Conservation (phyloP, 2,329 filamentous ascomycete species). For the Pestalotiopsis sp. region DNA sequence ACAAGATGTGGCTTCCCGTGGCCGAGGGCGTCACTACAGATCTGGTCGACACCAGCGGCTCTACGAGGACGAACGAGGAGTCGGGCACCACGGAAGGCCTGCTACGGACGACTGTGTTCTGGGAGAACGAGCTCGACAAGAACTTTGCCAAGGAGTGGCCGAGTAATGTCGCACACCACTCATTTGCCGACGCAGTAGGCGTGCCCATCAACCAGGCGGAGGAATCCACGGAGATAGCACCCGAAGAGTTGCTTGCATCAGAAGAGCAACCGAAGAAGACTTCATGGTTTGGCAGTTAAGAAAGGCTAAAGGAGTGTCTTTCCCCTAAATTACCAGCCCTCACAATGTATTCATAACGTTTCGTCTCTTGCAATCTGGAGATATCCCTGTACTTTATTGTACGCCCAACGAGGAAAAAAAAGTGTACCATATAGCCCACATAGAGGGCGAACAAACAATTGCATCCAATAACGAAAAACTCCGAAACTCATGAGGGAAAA, state of each 20-base stretch:
- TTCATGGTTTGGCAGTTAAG: constrained; percentile 11
- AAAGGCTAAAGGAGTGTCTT: constrained; percentile 7
- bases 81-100: constrained; percentile 27
- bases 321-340: not conserved
- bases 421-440: constrained; percentile 22
- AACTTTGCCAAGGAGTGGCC: constrained; percentile 53
- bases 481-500: not conserved
- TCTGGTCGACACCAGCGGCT: constrained; percentile 23
- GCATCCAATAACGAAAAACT: constrained; percentile 2
- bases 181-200: constrained; percentile 12
- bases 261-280: constrained; percentile 12
- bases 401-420: not conserved
- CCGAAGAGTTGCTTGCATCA: constrained; percentile 15
- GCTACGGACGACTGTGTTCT: constrained; percentile 51
- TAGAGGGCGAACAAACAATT: constrained; percentile 9
- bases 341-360: constrained; percentile 5
- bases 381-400: constrained; percentile 25
- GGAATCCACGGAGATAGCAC: constrained; percentile 6
- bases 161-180: constrained; percentile 53
- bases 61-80: constrained; percentile 16
- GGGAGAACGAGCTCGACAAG: constrained; percentile 52
- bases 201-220: constrained; percentile 5
- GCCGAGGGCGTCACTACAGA: constrained; percentile 15
- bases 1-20: constrained; percentile 41
- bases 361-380: constrained; percentile 10